Percentiles rank a stretch among this genome's conserved stretches.
Conservation (phyloP, 345 rosid species). For the Corchorus olitorius region DNA sequence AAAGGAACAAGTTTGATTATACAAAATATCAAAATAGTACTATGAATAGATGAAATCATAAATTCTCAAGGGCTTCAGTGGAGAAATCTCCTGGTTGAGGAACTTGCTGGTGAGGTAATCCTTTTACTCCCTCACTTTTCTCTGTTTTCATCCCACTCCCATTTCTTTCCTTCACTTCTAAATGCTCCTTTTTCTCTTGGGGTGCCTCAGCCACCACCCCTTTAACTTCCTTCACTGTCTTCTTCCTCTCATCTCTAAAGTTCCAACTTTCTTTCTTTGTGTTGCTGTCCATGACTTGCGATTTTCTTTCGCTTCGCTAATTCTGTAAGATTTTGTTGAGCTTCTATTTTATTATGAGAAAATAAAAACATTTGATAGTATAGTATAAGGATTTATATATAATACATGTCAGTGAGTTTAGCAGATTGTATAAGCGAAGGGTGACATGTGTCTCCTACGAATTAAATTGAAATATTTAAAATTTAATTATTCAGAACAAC, state of each 20-base stretch:
- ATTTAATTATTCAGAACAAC: too few relatives aligned
- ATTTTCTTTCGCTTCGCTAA: not conserved
- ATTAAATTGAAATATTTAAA: too few relatives aligned
- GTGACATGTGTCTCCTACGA: too few relatives aligned
- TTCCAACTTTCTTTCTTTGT: not conserved
- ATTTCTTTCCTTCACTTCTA: not conserved
- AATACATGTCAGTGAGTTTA: too few relatives aligned
- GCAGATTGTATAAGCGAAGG: too few relatives aligned
- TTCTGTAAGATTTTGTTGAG: not conserved
- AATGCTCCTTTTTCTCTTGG: not conserved
- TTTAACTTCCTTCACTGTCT: slow-evolving; percentile 30
- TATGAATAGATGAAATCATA: not conserved
- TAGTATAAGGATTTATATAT: too few relatives aligned
- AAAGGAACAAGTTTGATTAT: too few relatives aligned
- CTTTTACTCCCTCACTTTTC: slow-evolving; percentile 21
- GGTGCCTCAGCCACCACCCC: slow-evolving; percentile 29
- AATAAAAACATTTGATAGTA: too few relatives aligned
- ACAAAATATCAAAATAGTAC: too few relatives aligned
- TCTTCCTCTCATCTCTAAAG: not conserved
- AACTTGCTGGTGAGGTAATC: slow-evolving; percentile 35
- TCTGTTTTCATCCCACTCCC: not conserved
- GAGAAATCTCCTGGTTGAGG: slow-evolving; percentile 43
- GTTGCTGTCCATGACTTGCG: not conserved
- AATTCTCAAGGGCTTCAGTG: slow-evolving; percentile 30
- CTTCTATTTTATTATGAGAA: too few relatives aligned